Percentiles rank a stretch among this genome's conserved stretches.
These are phyloP conservation scores for Pseudocercospora macadamiae DNA, from an alignment of 2,329 filamentous ascomycete species.

Conservation along the genomic window DNA sequence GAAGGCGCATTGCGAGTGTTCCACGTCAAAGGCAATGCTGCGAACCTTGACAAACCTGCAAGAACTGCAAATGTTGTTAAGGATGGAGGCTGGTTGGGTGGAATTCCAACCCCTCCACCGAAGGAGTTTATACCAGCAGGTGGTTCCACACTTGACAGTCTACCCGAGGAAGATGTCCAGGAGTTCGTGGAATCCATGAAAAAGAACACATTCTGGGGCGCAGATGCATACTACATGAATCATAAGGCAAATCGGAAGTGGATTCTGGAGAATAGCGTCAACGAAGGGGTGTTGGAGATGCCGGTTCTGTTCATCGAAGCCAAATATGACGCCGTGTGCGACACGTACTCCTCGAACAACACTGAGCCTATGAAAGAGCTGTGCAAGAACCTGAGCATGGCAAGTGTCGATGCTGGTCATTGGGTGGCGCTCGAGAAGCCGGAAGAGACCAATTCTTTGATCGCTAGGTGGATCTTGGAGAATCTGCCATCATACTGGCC, in stretches of 20 bases:
- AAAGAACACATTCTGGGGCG: conserved; percentile 44
- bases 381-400: conserved; percentile 44
- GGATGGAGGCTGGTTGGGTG: conserved; percentile 39
- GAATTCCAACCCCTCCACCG: conserved; percentile 24
- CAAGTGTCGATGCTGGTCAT: conserved; percentile 36
- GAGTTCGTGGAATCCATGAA: conserved; percentile 40
- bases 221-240: conserved; percentile 48
- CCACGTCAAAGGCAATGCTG: conserved; percentile 30
- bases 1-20: conserved; percentile 30
- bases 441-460: conserved; percentile 27
- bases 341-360: conserved; percentile 37
- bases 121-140: conserved; percentile 34
- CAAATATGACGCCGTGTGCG: conserved; percentile 43
- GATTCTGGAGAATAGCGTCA: conserved; percentile 40
- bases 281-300: conserved; percentile 38
- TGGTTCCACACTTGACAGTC: conserved; percentile 27
- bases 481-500: conserved; percentile 22
- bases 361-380: conserved; percentile 39
- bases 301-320: conserved; percentile 45
- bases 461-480: conserved; percentile 31
- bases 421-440: conserved; percentile 32
- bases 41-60: conserved; percentile 28
- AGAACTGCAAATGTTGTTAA: conserved; percentile 21
- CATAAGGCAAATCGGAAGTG: conserved; percentile 47
- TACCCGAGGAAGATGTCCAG: conserved; percentile 28